A percentile compares a stretch with the other conserved stretches of the same genome.
phyloP scores from a whole-genome alignment of 2,329 filamentous ascomycete genomes.

The Cytospora piceae region DNA sequence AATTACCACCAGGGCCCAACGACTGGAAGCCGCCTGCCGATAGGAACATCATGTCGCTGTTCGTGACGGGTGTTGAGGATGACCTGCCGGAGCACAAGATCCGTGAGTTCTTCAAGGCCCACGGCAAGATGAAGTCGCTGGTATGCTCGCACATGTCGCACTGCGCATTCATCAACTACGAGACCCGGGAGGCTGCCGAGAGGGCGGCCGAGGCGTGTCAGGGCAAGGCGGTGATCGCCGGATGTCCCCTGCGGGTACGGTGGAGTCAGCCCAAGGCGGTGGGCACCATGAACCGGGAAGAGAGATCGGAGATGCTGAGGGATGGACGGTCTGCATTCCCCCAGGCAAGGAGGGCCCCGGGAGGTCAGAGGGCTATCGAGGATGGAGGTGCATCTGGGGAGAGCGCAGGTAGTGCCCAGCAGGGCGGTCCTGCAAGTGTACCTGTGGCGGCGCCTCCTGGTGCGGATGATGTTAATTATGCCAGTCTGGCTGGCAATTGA shows the following conservation, averaged over 20 bases:
- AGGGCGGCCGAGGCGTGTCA: slow-evolving; percentile 82
- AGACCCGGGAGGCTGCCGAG: slow-evolving; percentile 82
- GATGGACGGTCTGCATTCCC: slow-evolving; percentile 70
- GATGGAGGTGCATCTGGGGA: slow-evolving; percentile 36
- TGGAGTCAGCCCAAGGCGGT: slow-evolving; percentile 94
- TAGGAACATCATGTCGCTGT: slow-evolving; percentile 86
- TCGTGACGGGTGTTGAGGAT: slow-evolving; percentile 94
- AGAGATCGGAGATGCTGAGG: slow-evolving; percentile 77
- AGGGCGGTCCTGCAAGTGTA: slow-evolving; percentile 38
- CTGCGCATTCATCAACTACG: slow-evolving; percentile 95
- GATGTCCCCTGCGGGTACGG: slow-evolving; percentile 84
- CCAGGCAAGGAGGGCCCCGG: slow-evolving; percentile 47
- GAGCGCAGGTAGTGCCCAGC: slow-evolving; percentile 32
- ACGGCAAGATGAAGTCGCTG: slow-evolving; percentile 88
- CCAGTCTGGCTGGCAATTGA: slow-evolving; percentile 72
- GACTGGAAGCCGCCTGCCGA: slow-evolving; percentile 88
- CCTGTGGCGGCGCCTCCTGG: slow-evolving; percentile 79
- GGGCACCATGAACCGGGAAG: slow-evolving; percentile 87
- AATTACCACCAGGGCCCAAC: slow-evolving; percentile 77
- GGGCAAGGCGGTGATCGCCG: slow-evolving; percentile 85
- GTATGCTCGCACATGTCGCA: slow-evolving; percentile 97
- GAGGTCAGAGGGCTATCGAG: slow-evolving; percentile 39
- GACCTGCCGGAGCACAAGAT: slow-evolving; percentile 92
- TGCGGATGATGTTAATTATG: slow-evolving; percentile 77
- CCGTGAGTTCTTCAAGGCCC: slow-evolving; percentile 84